These are phyloP conservation scores for Neurospora sp. DNA, from an alignment of 495 filamentous ascomycete species.

Conservation along the genomic window DNA sequence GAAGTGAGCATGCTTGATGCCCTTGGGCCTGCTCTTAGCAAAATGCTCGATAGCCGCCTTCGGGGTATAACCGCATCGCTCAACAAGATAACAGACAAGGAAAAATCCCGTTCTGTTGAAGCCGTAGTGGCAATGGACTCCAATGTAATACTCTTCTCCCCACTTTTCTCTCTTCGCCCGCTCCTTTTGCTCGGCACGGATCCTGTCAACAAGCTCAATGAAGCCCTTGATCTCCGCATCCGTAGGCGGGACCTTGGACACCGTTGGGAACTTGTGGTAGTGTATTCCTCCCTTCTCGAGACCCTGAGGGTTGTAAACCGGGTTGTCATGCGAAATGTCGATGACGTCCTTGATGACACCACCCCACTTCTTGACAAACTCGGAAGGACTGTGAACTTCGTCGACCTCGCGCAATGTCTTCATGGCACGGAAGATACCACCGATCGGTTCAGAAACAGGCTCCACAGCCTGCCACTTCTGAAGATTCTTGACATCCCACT, in stretches of 20 bases:
- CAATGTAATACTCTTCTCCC: conserved; percentile 43
- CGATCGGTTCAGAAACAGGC: conserved; percentile 70
- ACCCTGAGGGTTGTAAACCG: conserved; percentile 71
- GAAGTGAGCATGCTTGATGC: conserved; percentile 86
- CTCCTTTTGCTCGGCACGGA: conserved; percentile 41
- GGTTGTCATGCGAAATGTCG: conserved; percentile 80
- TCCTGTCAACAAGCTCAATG: conserved; percentile 63
- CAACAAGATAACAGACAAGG: conserved; percentile 83
- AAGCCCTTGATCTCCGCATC: conserved; percentile 67
- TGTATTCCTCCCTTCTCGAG: conserved; percentile 61
- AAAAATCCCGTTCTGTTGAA: conserved; percentile 90
- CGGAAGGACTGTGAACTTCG: conserved; percentile 64
- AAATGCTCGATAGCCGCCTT: conserved; percentile 78
- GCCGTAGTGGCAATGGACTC: conserved; percentile 92
- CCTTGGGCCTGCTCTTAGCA: conserved; percentile 58
- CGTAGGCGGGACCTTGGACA: conserved; percentile 83
- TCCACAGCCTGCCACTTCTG: conserved; percentile 75
- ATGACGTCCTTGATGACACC: conserved; percentile 60
- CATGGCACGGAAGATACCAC: conserved; percentile 67
- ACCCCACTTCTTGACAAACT: conserved; percentile 60
- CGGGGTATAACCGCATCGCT: conserved; percentile 60
- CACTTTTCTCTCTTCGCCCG: conserved; percentile 30
- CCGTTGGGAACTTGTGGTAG: conserved; percentile 83
- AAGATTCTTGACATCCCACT: conserved; percentile 98
- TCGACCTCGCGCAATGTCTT: conserved; percentile 86